phyloP scores from a whole-genome alignment of 805 yeast genomes.

The Spathaspora girioi region DNA sequence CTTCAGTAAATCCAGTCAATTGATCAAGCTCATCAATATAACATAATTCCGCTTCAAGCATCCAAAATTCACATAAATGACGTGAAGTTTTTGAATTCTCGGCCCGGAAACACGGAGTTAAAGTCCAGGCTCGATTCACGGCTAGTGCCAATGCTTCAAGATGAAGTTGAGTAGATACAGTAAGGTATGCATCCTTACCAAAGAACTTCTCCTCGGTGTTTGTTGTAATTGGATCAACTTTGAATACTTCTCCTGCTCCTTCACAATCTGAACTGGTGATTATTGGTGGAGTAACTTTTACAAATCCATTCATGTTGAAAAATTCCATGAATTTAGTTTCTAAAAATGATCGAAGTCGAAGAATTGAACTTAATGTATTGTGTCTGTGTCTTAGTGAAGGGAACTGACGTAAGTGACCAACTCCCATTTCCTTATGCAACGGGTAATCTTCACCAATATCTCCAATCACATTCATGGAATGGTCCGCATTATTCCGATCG shows the following conservation, averaged over 20 bases:
- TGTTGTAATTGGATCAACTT: slow-evolving; percentile 36
- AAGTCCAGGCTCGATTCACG: slow-evolving; percentile 77
- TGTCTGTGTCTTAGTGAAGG: slow-evolving; percentile 81
- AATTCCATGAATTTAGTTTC: slow-evolving; percentile 52
- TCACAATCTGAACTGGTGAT: slow-evolving; percentile 91
- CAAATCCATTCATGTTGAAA: slow-evolving; percentile 52
- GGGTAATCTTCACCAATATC: slow-evolving; percentile 65
- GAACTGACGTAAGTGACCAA: slow-evolving; percentile 63
- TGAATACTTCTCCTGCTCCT: slow-evolving; percentile 93
- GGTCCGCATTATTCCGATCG: slow-evolving; percentile 22
- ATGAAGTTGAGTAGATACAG: slow-evolving; percentile 92
- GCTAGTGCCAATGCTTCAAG: slow-evolving; percentile 77
- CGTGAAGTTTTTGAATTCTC: slow-evolving; percentile 88
- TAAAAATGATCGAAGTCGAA: slow-evolving; percentile 70
- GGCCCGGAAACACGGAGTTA: slow-evolving; percentile 92
- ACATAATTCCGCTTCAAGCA: slow-evolving; percentile 89
- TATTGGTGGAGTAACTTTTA: slow-evolving; percentile 81
- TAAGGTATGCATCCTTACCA: slow-evolving; percentile 64
- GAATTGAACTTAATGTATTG: slow-evolving; percentile 52
- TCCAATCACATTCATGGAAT: slow-evolving; percentile 51
- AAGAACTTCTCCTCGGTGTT: slow-evolving; percentile 33
- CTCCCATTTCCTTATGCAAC: slow-evolving; percentile 68
- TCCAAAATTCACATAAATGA: slow-evolving; percentile 94
- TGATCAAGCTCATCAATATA: slow-evolving; percentile 57
- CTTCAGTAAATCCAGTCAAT: slow-evolving; percentile 63